Conservation (phyloP, 768 basidiomycete species). For the Lactarius tabidus region DNA sequence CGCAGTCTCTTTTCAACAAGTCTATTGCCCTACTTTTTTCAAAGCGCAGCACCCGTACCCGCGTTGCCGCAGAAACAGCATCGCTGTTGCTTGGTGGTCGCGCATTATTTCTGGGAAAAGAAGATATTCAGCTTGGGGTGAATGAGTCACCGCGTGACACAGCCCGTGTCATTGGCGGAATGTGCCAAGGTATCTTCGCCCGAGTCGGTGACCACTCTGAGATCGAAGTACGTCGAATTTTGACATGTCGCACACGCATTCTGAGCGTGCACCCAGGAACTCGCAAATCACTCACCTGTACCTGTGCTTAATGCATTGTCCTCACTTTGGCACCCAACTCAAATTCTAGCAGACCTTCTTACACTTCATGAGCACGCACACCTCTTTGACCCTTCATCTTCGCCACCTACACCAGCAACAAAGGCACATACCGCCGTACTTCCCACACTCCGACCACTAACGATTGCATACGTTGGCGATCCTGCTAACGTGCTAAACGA, state of each 20-base stretch:
- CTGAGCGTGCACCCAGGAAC: conserved; percentile 50
- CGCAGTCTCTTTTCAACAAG: conserved; percentile 76
- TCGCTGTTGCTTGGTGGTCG: conserved; percentile 76
- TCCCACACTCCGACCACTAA: conserved; percentile 67
- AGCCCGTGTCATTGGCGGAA: conserved; percentile 83
- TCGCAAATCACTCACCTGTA: conserved; percentile 85
- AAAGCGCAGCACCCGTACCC: conserved; percentile 91
- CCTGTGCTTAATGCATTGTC: conserved; percentile 97
- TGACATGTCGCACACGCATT: conserved; percentile 3
- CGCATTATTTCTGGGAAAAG: conserved; percentile 82
- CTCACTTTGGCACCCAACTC: conserved; percentile 94
- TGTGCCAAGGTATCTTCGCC: conserved; percentile 97
- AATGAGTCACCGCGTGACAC: conserved; percentile 87
- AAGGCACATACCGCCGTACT: conserved; percentile 32
- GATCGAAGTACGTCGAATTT: conserved; percentile 65
- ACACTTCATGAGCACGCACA: conserved; percentile 77
- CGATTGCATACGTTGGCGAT: conserved; percentile 91
- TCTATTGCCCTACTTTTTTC: conserved; percentile 87
- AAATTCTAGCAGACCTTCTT: conserved; percentile 88
- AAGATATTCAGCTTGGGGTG: conserved; percentile 94
- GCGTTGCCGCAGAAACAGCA: conserved; percentile 84
- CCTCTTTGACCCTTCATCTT: conserved; percentile 41
- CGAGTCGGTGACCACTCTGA: conserved; percentile 91
- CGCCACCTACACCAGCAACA: not conserved
- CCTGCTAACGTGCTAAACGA: conserved; percentile 94